Evolutionary conservation across 2,329 filamentous ascomycete species (phyloP).

Genomic region (Metarhizium sp.): DNA sequence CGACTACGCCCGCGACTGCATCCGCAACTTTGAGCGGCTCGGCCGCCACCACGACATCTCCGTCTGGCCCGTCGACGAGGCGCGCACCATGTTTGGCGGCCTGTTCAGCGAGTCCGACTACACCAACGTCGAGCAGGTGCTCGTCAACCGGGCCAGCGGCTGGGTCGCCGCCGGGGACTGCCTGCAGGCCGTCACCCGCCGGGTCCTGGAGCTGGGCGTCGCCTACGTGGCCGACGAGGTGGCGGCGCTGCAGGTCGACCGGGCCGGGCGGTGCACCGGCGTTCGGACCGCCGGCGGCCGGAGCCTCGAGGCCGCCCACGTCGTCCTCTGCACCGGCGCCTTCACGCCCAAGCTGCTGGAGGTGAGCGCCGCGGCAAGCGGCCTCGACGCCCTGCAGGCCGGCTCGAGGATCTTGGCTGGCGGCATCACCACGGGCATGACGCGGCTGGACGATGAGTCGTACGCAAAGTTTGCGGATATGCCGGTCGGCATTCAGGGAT

Average conservation of each 20-base stretch:
- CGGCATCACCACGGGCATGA: conserved; percentile 50
- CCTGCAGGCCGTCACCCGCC: conserved; percentile 43
- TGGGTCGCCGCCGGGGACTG: conserved; percentile 55
- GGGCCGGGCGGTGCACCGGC: conserved; percentile 29
- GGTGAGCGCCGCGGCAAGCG: conserved; percentile 37
- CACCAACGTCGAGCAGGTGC: conserved; percentile 46
- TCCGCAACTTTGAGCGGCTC: conserved; percentile 40
- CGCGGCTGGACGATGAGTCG: conserved; percentile 38
- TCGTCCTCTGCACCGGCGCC: conserved; percentile 47
- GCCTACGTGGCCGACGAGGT: conserved; percentile 48
- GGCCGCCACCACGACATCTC: conserved; percentile 30
- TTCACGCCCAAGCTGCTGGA: conserved; percentile 49
- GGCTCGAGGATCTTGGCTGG: conserved; percentile 47
- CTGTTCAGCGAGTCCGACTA: conserved; percentile 54
- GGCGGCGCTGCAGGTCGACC: conserved; percentile 36
- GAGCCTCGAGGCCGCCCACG: conserved; percentile 36
- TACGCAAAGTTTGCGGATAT: conserved; percentile 35
- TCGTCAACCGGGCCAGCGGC: conserved; percentile 52
- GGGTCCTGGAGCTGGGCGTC: conserved; percentile 44
- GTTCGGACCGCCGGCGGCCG: conserved; percentile 36
- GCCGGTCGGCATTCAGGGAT: conserved; percentile 37
- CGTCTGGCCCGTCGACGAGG: conserved; percentile 34
- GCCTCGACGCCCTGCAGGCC: conserved; percentile 36
- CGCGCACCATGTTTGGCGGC: conserved; percentile 43
- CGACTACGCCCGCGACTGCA: conserved; percentile 40